Conservation (phyloP, 1,284 basidiomycete species). For the Macrocystidia cucumis region DNA sequence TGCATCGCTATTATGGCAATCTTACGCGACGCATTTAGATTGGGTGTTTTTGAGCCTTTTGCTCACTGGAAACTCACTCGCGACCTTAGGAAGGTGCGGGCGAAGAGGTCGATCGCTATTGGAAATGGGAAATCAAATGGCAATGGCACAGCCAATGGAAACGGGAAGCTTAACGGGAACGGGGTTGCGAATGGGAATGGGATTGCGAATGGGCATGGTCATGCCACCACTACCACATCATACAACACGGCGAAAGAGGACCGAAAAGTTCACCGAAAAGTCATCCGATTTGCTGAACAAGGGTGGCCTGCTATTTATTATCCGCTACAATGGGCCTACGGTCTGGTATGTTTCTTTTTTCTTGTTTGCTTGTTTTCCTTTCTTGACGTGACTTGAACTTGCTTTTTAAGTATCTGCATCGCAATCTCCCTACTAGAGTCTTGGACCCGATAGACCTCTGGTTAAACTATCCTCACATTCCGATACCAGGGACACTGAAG, state of each 20-base stretch:
- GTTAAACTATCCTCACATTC: constrained; percentile 78
- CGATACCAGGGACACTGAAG: constrained; percentile 75
- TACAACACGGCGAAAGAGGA: constrained; percentile 40
- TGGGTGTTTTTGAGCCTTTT: constrained; percentile 72
- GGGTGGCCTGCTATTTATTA: constrained; percentile 88
- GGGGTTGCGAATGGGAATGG: constrained; percentile 20
- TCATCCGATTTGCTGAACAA: constrained; percentile 90
- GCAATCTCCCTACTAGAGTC: constrained; percentile 60
- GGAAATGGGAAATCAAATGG: constrained; percentile 26
- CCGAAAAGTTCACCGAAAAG: constrained; percentile 57
- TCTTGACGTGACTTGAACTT: no score
- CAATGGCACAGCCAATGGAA: constrained; percentile 20
- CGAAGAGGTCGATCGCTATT: constrained; percentile 18
- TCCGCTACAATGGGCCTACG: constrained; percentile 64
- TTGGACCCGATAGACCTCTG: constrained; percentile 70
- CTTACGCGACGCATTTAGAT: constrained; percentile 67
- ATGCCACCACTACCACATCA: constrained; percentile 11
- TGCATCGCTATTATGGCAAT: constrained; percentile 76
- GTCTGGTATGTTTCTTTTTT: constrained; percentile 60
- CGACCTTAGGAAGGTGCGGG: constrained; percentile 31
- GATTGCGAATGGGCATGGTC: constrained; percentile 19
- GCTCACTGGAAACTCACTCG: constrained; percentile 64
- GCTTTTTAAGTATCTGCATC: constrained; percentile 65
- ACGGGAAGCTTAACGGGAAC: constrained; percentile 23
- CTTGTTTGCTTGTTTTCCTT: constrained; percentile 6